Base-by-base conservation (phyloP, 345 rosid genomes). In the Gossypium australe region DNA sequence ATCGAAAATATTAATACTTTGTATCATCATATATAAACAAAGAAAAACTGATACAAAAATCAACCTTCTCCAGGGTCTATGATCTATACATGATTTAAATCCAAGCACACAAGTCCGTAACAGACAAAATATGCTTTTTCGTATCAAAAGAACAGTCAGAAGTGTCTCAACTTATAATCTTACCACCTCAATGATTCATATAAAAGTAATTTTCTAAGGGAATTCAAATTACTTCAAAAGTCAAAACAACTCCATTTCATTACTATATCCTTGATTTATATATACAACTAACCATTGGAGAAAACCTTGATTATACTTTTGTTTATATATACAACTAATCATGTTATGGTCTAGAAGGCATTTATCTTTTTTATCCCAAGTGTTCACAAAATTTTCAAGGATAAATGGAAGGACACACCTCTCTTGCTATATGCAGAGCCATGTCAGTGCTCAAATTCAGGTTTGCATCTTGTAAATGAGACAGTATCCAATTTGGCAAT, bases 381-480 rank as follows among this genome's bases (percentile, higher is more conserved):
- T 7, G 51, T 3, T 24, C 24, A 72, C 11, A 41, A 44, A 43
- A 6, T 45, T 45, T 14, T 17, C 6, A 24, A 22, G 10, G 34
- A 73, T 48, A 2, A 48, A 25, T 24, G 11, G 25, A 44, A n/a
- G 41, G 20, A 45, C 74, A 59, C 72, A 93, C 99, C 99, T 95
- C 99, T 34, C 97, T 83, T 59, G 98, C 97, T 76, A 89, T 90
- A 77, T 91, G 90, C 63, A 93, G 78, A 70, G 96, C 99, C 99
- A 95, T 95, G 84, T 95, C 97, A 27, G 98, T 91, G 92, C 99
- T 95, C 81, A 95, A 84, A 80, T 95, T 95, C 80, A 93, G 87
- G 77, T 91, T 85, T 14, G 98, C 97, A 73, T 95, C 97, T 45
- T 85, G 90, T 62, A 93, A 81, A 85, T 89, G 98, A 12, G 98